A percentile compares a stretch with the other conserved stretches of the same genome.
phyloP scores from a whole-genome alignment of 2,329 filamentous ascomycete genomes.

The Colletotrichum eremochloae region DNA sequence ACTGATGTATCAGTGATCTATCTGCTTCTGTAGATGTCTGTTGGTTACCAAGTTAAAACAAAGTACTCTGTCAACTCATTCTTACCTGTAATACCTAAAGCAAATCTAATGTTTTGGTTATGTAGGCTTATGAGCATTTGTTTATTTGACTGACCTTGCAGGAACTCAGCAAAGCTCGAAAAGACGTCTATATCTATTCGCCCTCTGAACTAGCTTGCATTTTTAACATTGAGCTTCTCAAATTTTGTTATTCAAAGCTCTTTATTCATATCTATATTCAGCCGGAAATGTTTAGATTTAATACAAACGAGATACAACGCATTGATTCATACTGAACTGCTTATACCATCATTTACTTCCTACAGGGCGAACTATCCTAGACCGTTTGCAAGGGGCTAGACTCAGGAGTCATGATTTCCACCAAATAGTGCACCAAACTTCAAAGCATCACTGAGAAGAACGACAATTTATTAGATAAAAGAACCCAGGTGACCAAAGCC shows the following conservation, averaged over 20 bases:
- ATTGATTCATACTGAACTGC: neutral
- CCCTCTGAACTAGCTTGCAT: neutral
- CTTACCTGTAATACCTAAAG: neutral
- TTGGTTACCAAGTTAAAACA: neutral
- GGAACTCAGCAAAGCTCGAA: neutral
- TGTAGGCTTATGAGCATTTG: neutral
- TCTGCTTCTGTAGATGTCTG: neutral
- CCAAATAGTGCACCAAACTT: neutral
- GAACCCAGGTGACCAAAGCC: slow-evolving; percentile 10
- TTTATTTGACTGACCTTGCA: neutral
- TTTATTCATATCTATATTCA: neutral
- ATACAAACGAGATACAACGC: no score
- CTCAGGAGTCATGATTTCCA: no score
- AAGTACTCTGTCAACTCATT: neutral
- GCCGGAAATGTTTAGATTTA: neutral
- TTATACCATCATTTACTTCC: neutral
- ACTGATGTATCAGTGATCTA: neutral
- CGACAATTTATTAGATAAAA: neutral
- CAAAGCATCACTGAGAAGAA: neutral
- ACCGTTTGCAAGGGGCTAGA: neutral
- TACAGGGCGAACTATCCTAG: no score
- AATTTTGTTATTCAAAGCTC: neutral
- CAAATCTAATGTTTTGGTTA: neutral
- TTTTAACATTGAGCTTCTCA: neutral
- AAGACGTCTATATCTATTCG: neutral